Conservation (phyloP, 441 rosid genomes). For the Geranium incanum region DNA sequence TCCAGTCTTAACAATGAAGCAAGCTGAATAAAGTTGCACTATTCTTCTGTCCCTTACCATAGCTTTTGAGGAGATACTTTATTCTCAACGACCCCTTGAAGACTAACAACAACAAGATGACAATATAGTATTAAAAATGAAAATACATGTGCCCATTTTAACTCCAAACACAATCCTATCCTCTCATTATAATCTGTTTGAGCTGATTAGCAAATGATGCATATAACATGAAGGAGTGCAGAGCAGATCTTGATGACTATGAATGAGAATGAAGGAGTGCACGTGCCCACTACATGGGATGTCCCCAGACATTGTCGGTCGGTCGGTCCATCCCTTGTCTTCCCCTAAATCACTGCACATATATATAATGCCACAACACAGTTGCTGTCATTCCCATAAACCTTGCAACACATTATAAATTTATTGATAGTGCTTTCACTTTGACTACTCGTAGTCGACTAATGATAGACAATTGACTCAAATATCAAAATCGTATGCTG, state of each 20-base stretch:
- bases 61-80: neutral
- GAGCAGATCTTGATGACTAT: conserved; percentile 6
- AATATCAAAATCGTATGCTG: too few relatives aligned
- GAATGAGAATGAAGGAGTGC: conserved; percentile 17
- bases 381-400: conserved; percentile 17
- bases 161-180: neutral
- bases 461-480: too few relatives aligned
- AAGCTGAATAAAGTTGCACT: neutral
- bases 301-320: conserved; percentile 2
- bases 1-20: neutral
- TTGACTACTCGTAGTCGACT: too few relatives aligned
- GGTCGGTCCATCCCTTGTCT: conserved; percentile 6
- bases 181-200: too few relatives aligned
- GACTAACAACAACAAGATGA: too few relatives aligned
- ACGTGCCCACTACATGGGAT: conserved; percentile 17
- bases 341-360: conserved; percentile 15
- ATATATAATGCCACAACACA: neutral
- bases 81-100: too few relatives aligned
- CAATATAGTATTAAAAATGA: too few relatives aligned
- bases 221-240: neutral
- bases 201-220: conserved; percentile 14
- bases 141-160: neutral
- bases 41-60: neutral
- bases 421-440: too few relatives aligned
- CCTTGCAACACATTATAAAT: too few relatives aligned